Evolutionary conservation across 305 asterid species (phyloP).

Genomic region (Nicotiana rustica): DNA sequence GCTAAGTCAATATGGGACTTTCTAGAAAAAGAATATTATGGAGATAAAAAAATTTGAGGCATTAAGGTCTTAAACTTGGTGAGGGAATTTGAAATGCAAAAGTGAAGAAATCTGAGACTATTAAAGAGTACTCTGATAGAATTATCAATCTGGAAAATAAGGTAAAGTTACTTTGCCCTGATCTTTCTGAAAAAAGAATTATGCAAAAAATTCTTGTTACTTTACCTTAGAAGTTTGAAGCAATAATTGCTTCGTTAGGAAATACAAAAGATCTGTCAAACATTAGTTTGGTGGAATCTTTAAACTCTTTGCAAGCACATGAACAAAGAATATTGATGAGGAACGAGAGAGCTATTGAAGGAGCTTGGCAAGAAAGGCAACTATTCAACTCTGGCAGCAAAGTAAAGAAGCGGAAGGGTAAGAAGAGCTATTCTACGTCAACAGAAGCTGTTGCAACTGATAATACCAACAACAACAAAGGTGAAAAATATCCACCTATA

Average conservation of each 20-base stretch:
- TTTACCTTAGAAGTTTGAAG: slow-evolving; percentile 35
- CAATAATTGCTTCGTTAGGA: slow-evolving; percentile 26
- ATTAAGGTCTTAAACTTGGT: slow-evolving; percentile 34
- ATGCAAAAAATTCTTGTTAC: slow-evolving; percentile 36
- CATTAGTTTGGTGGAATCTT: slow-evolving; percentile 19
- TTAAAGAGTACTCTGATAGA: slow-evolving; percentile 26
- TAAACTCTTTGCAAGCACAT: slow-evolving; percentile 36
- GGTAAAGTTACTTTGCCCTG: slow-evolving; percentile 24
- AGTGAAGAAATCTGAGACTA: slow-evolving; percentile 24
- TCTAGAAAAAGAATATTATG: background rate
- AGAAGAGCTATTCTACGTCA: background rate
- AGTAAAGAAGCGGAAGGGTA: background rate
- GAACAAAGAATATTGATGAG: slow-evolving; percentile 36
- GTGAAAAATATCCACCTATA: slow-evolving; percentile 27
- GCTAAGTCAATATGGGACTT: slow-evolving; percentile 33
- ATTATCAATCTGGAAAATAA: slow-evolving; percentile 30
- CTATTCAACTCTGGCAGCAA: background rate
- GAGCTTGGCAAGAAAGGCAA: slow-evolving; percentile 11
- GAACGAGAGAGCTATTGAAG: background rate
- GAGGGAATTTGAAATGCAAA: slow-evolving; percentile 31
- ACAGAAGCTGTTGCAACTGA: background rate
- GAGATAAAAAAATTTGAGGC: slow-evolving; percentile 36
- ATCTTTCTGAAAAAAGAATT: slow-evolving; percentile 6
- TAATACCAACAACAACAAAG: background rate
- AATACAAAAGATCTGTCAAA: slow-evolving; percentile 37